A percentile compares a stretch with the other conserved stretches of the same genome.
Conservation (phyloP, 2,329 filamentous ascomycete genomes). For the Endoconidiophora laricicola region DNA sequence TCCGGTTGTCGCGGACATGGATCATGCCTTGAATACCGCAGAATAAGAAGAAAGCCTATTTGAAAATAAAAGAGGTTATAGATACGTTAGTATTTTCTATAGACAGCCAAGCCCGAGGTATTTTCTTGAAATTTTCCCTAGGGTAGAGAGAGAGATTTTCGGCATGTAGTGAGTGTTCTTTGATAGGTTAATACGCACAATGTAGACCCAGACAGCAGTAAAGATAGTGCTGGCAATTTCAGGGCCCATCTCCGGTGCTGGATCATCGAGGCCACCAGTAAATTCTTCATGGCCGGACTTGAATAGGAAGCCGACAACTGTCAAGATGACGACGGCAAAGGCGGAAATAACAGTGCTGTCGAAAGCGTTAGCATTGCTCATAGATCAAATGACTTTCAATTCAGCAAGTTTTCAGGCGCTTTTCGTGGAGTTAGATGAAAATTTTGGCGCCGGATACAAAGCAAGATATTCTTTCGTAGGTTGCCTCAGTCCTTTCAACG, state of each 20-base stretch:
- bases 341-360: slow-evolving; percentile 54
- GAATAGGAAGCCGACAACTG: slow-evolving; percentile 54
- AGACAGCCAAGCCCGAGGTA: not conserved
- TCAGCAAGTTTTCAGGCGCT: not conserved
- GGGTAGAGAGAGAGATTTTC: not conserved
- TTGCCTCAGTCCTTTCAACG: not conserved
- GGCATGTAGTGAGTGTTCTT: not conserved
- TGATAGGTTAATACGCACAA: slow-evolving; percentile 39
- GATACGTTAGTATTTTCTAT: not conserved
- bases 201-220: slow-evolving; percentile 73
- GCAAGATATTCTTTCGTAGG: not conserved
- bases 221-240: slow-evolving; percentile 77
- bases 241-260: slow-evolving; percentile 50
- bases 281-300: slow-evolving; percentile 67
- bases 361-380: not conserved
- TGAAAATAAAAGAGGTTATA: too few relatives aligned
- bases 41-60: slow-evolving; percentile 73
- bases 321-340: slow-evolving; percentile 49
- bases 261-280: slow-evolving; percentile 57
- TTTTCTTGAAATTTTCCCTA: not conserved
- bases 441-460: too few relatives aligned
- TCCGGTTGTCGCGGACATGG: slow-evolving; percentile 58
- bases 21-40: slow-evolving; percentile 79
- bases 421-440: not conserved
- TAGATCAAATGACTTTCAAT: not conserved